Evolutionary conservation across 1,284 basidiomycete genomes (phyloP), one percentile per base, ranked within the genome.

Genomic region (Malassezia vespertilionis): DNA sequence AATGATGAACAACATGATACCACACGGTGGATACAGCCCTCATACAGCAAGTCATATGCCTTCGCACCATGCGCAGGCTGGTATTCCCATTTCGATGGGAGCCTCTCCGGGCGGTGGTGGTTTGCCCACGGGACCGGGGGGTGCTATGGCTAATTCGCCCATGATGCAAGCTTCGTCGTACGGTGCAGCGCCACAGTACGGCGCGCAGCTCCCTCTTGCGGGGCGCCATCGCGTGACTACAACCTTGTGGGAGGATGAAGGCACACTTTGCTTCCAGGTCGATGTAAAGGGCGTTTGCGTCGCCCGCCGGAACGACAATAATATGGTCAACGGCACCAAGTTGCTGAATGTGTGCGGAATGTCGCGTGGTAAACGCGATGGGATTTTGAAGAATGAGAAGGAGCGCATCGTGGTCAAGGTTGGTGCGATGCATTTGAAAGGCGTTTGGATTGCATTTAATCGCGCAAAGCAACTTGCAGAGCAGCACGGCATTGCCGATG

Each of bases 291-390:
- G 67, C 30, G 63, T 69, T 15, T 69, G 65, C 42, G 65, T 70
- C 11, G 67, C 67, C n/a, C 56, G 67, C 11, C 52, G 67, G 35
- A 59, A 65, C 53, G 65, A 70, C 53, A 70, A 70, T 56, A 67
- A 68, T 58, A 70, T 70, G 67, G 63, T 70, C 53, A 70, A 70
- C 52, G 67, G 67, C 33, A 70, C 67, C 35, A 70, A 70, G 56
- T 54, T 70, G 5, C 57, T 70, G 41, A 70, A 70, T 43, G 65
- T 68, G 21, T 67, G 64, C 51, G 61, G 61, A 40, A 67, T 70
- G 67, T 65, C 67, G 24, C 65, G 67, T 30, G 67, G 67, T 18
- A 70, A 70, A 55, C 63, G 67, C 21, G 67, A 70, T 45, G 66
- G 65, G 33, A 69, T 70, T 40, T 50, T 70, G 30, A 70, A 70